These are phyloP conservation scores for Phytophthora pisi DNA, from an alignment of 352 stramenopile species.

Conservation along the genomic window DNA sequence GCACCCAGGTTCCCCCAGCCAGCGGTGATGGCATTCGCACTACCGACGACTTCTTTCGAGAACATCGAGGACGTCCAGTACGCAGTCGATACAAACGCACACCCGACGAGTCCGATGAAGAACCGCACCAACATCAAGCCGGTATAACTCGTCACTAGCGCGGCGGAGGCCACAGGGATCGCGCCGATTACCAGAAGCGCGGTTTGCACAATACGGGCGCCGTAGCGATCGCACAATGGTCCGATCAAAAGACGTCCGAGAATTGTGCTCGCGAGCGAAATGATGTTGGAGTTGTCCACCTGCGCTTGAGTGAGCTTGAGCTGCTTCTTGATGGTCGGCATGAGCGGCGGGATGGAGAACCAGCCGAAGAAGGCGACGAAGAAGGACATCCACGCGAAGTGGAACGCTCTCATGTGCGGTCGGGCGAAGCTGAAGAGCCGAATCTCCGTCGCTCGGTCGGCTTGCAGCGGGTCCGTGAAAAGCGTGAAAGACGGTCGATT, in stretches of 20 bases:
- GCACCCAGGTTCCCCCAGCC: conserved; percentile 95
- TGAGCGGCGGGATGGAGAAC: conserved; percentile 80
- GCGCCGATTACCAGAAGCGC: conserved; percentile 76
- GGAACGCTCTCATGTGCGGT: conserved; percentile 74
- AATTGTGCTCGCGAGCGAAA: conserved; percentile 87
- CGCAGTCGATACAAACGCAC: conserved; percentile 91
- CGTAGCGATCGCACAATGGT: conserved; percentile 93
- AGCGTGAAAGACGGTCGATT: conserved; percentile 34
- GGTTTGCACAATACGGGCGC: conserved; percentile 80
- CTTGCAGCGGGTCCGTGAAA: conserved; percentile 46
- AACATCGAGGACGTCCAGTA: conserved; percentile 96
- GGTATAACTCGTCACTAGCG: conserved; percentile 73
- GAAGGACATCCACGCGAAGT: conserved; percentile 93
- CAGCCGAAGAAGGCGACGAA: conserved; percentile 95
- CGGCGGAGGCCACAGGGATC: conserved; percentile 83
- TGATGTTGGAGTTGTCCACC: conserved; percentile 91
- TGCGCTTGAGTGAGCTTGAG: conserved; percentile 80
- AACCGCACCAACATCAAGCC: conserved; percentile 86
- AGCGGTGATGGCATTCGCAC: conserved; percentile 90
- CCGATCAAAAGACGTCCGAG: conserved; percentile 89
- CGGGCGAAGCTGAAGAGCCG: conserved; percentile 32
- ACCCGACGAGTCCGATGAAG: conserved; percentile 93
- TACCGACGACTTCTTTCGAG: conserved; percentile 91
- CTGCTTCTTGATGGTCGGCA: conserved; percentile 34
- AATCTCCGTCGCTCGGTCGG: conserved; percentile 36